phyloP scores from a whole-genome alignment of 331 rosid species.

The Arachis monticola region DNA sequence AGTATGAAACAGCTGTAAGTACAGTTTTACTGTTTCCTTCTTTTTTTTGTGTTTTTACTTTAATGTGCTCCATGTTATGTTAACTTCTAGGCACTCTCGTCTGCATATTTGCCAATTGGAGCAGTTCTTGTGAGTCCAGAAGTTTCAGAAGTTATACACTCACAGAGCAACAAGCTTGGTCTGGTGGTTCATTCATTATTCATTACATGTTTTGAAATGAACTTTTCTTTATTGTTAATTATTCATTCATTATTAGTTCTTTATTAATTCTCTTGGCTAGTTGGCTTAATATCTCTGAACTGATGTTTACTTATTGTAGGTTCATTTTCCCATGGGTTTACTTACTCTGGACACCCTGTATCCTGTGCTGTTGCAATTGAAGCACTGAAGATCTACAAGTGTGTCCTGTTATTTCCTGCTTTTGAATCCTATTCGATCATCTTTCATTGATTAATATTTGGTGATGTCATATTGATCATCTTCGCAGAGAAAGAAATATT shows the following conservation, averaged over 20 bases:
- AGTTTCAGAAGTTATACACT: conserved; percentile 76
- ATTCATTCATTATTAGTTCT: conserved; percentile 15
- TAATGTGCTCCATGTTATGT: conserved; percentile 15
- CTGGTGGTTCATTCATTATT: conserved; percentile 31
- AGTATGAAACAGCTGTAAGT: conserved; percentile 23
- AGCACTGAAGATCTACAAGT: conserved; percentile 90
- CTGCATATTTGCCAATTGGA: conserved; percentile 88
- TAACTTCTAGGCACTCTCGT: conserved; percentile 83
- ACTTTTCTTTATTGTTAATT: too few relatives aligned
- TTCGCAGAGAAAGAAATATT: conserved; percentile 80
- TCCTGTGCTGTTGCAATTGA: conserved; percentile 93
- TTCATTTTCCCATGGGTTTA: conserved; percentile 78
- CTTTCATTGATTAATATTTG: conserved; percentile 4
- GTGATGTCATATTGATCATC: conserved; percentile 23
- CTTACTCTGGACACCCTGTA: conserved; percentile 93
- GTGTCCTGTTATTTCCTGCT: conserved; percentile 39
- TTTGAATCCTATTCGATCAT: not conserved
- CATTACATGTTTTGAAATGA: conserved; percentile 1
- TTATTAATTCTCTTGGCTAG: conserved; percentile 20
- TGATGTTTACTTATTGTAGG: conserved; percentile 49
- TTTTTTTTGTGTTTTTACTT: not conserved
- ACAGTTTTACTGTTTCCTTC: conserved; percentile 18
- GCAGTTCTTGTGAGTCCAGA: conserved; percentile 90
- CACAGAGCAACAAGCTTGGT: conserved; percentile 93
- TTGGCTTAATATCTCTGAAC: conserved; percentile 40